phyloP scores from a whole-genome alignment of 2,329 filamentous ascomycete genomes.

The Xylariaceae sp. region DNA sequence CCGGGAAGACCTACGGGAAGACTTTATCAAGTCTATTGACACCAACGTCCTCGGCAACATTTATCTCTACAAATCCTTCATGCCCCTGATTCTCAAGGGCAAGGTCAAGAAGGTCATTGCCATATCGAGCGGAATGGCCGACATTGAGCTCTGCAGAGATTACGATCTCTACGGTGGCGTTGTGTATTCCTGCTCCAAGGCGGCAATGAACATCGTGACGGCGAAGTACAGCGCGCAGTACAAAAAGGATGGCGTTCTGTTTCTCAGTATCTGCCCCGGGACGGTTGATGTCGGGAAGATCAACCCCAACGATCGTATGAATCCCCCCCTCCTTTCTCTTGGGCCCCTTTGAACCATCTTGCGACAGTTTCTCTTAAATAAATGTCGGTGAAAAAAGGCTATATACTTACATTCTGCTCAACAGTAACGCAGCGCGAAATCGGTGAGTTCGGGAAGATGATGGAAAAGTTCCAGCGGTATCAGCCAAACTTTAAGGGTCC shows the following conservation, averaged over 20 bases:
- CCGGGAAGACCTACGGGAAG: background rate
- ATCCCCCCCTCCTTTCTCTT: background rate
- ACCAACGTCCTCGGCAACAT: slow-evolving; percentile 50
- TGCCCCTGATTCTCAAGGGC: slow-evolving; percentile 50
- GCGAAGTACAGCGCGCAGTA: slow-evolving; percentile 43
- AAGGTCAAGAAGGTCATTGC: slow-evolving; percentile 34
- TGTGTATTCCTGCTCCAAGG: slow-evolving; percentile 44
- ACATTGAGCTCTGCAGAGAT: slow-evolving; percentile 44
- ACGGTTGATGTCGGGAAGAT: slow-evolving; percentile 17
- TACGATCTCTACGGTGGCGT: slow-evolving; percentile 9
- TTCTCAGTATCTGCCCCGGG: slow-evolving; percentile 43
- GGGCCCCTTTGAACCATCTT: no score
- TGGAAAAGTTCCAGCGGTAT: slow-evolving; percentile 24
- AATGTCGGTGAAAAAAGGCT: background rate
- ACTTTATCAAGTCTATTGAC: background rate
- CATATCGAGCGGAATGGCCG: slow-evolving; percentile 46
- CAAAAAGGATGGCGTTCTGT: slow-evolving; percentile 41
- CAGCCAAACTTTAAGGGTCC: slow-evolving; percentile 27
- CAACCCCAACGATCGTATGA: slow-evolving; percentile 18
- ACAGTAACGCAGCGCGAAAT: slow-evolving; percentile 11
- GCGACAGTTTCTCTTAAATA: background rate
- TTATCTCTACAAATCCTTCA: slow-evolving; percentile 49
- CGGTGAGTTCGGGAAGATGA: slow-evolving; percentile 6
- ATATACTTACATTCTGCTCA: background rate
- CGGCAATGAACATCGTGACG: slow-evolving; percentile 21